phyloP scores from a whole-genome alignment of 192 early-diverging fungal genomes.

The Dissophora globulifera region DNA sequence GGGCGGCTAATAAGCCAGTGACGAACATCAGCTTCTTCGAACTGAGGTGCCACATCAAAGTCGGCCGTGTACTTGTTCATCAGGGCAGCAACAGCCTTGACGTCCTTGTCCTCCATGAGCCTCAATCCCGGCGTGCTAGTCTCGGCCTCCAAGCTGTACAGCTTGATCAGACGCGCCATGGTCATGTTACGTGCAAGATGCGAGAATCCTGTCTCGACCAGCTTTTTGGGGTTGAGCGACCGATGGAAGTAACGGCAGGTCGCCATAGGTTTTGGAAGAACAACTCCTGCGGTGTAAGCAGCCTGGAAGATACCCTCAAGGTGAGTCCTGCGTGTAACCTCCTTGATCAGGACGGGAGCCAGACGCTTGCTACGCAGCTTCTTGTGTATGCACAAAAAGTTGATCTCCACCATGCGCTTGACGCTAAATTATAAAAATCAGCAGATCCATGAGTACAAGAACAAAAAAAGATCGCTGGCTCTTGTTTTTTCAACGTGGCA shows the following conservation, averaged over 20 bases:
- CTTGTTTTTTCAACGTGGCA: neutral
- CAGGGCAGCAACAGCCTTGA: constrained; percentile 74
- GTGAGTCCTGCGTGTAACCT: constrained; percentile 94
- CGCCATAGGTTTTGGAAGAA: constrained; percentile 89
- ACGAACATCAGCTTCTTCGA: constrained; percentile 86
- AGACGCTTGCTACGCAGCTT: constrained; percentile 93
- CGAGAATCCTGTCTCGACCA: constrained; percentile 95
- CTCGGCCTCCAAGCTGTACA: constrained; percentile 74
- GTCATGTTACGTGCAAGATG: constrained; percentile 76
- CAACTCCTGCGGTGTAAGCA: constrained; percentile 93
- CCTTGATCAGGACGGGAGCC: constrained; percentile 96
- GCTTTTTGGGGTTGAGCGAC: constrained; percentile 92
- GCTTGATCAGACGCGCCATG: constrained; percentile 76
- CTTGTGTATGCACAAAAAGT: constrained; percentile 98
- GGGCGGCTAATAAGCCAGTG: constrained; percentile 92
- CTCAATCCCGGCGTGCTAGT: constrained; percentile 78
- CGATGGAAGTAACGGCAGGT: constrained; percentile 90
- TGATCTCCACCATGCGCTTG: constrained; percentile 92
- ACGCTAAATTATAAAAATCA: constrained; percentile 40
- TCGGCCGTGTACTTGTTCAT: constrained; percentile 79
- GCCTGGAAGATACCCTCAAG: constrained; percentile 96
- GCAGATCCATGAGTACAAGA: too few species aligned
- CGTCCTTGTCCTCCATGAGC: constrained; percentile 83
- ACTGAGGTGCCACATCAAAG: constrained; percentile 77
- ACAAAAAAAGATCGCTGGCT: constrained; percentile 1